Percentiles rank a stretch among this genome's conserved stretches.
Evolutionary conservation across 2,329 filamentous ascomycete genomes (phyloP).

Genomic region (Dactylellina parvicollis): DNA sequence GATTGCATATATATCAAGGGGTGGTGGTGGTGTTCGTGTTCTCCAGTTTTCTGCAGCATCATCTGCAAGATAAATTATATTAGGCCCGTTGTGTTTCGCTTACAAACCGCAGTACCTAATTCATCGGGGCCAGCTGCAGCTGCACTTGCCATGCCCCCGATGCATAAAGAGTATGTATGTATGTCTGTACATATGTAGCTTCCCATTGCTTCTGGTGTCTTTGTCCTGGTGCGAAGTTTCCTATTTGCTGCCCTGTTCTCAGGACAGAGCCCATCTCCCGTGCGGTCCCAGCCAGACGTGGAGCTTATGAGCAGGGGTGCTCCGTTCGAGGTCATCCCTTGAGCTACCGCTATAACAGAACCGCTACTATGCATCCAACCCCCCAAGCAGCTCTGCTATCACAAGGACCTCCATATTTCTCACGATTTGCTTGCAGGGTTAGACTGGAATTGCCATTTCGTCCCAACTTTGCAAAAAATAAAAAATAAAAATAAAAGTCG

Average conservation of each 20-base stretch:
- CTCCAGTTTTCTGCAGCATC: slow-evolving; percentile 40
- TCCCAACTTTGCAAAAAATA: slow-evolving; percentile 52
- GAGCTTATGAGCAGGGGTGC: slow-evolving; percentile 39
- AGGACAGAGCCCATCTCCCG: slow-evolving; percentile 49
- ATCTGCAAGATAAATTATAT: slow-evolving; percentile 49
- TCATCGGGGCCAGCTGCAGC: slow-evolving; percentile 16
- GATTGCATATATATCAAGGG: too few species aligned
- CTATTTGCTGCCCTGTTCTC: slow-evolving; percentile 45
- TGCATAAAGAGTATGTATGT: slow-evolving; percentile 9
- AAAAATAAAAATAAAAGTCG: too few species aligned
- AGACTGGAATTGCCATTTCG: slow-evolving; percentile 29
- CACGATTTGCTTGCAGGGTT: slow-evolving; percentile 6
- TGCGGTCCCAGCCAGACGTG: slow-evolving; percentile 29
- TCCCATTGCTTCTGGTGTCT: slow-evolving; percentile 18
- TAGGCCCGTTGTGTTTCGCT: slow-evolving; percentile 47
- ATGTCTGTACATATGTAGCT: too few species aligned
- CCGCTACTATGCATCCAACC: slow-evolving; percentile 36
- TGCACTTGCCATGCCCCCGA: slow-evolving; percentile 51
- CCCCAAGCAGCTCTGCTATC: slow-evolving; percentile 23
- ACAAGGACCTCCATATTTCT: slow-evolving; percentile 33
- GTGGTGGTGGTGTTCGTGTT: slow-evolving; percentile 14
- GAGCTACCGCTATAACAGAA: slow-evolving; percentile 34
- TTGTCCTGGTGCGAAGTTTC: slow-evolving; percentile 11
- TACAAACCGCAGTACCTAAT: slow-evolving; percentile 50
- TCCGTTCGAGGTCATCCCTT: slow-evolving; percentile 35